phyloP scores from a whole-genome alignment of 768 basidiomycete species.

The Terana coerulea region DNA sequence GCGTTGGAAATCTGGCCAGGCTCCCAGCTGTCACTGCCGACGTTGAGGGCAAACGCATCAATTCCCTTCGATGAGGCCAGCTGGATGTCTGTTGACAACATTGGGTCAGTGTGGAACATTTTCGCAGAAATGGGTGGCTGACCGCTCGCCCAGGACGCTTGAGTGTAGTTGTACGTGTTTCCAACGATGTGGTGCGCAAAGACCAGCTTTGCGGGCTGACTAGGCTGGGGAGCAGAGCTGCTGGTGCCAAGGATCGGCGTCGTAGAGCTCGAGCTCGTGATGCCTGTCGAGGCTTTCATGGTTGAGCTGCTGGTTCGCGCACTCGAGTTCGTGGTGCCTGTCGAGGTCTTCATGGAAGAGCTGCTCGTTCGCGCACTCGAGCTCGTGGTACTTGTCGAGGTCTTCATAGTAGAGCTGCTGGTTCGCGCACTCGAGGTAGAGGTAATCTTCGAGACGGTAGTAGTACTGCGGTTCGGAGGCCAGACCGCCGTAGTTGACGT shows the following conservation, averaged over 20 bases:
- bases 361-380: neutral
- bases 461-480: neutral
- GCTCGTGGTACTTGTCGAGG: neutral
- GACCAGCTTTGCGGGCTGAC: constrained; percentile 12
- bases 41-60: constrained; percentile 70
- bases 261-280: neutral
- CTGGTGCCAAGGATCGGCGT: neutral
- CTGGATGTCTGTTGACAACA: constrained; percentile 35
- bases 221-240: neutral
- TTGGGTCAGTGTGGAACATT: neutral
- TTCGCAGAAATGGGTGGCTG: neutral
- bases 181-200: constrained; percentile 41
- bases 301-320: neutral
- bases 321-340: neutral
- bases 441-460: neutral
- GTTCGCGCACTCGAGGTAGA: neutral
- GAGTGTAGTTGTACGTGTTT: constrained; percentile 60
- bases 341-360: neutral
- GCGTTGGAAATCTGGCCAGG: constrained; percentile 58
- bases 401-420: neutral
- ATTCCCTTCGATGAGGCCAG: constrained; percentile 57
- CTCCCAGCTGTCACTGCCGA: constrained; percentile 64
- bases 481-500: neutral
- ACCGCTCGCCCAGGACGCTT: constrained; percentile 37
- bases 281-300: neutral